These are phyloP conservation scores for Trichoderma arundinaceum DNA, from an alignment of 2,329 filamentous ascomycete species.

Conservation along the genomic window DNA sequence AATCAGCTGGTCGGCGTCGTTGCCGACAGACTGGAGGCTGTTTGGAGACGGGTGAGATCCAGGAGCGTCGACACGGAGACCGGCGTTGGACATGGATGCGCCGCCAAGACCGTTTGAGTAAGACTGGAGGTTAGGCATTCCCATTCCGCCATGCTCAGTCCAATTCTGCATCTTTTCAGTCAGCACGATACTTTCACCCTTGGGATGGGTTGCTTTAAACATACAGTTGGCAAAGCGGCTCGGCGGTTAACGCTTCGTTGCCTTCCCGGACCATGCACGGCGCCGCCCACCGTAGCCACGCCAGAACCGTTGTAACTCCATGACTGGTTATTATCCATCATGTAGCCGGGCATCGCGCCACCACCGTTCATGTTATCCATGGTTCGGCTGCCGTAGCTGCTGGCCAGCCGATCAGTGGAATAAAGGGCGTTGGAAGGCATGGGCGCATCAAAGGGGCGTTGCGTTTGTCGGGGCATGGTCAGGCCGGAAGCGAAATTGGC, in stretches of 20 bases:
- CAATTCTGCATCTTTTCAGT: constrained; percentile 49
- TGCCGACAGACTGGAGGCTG: constrained; percentile 51
- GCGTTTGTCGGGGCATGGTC: constrained; percentile 58
- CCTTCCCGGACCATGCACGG: constrained; percentile 67
- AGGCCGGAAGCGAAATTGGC: constrained; percentile 55
- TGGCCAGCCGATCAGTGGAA: constrained; percentile 68
- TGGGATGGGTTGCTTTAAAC: constrained; percentile 44
- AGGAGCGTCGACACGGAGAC: constrained; percentile 52
- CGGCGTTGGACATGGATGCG: constrained; percentile 46
- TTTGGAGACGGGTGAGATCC: constrained; percentile 49
- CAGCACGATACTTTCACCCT: neutral
- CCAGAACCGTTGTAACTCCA: constrained; percentile 77
- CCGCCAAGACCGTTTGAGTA: constrained; percentile 46
- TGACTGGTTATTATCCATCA: constrained; percentile 73
- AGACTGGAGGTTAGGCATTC: constrained; percentile 48
- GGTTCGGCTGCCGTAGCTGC: constrained; percentile 64
- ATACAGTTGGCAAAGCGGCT: constrained; percentile 74
- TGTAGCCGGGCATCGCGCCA: constrained; percentile 53
- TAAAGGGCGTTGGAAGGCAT: constrained; percentile 70
- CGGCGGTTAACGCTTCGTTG: constrained; percentile 61
- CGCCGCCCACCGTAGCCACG: constrained; percentile 66
- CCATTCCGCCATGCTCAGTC: constrained; percentile 55
- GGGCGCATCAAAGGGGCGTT: constrained; percentile 78
- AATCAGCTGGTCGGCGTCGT: constrained; percentile 83
- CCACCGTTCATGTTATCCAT: constrained; percentile 54